Evolutionary conservation across 208 protist genomes (phyloP), one percentile per base, ranked within the genome.

Genomic region (Leishmania lainsoni): DNA sequence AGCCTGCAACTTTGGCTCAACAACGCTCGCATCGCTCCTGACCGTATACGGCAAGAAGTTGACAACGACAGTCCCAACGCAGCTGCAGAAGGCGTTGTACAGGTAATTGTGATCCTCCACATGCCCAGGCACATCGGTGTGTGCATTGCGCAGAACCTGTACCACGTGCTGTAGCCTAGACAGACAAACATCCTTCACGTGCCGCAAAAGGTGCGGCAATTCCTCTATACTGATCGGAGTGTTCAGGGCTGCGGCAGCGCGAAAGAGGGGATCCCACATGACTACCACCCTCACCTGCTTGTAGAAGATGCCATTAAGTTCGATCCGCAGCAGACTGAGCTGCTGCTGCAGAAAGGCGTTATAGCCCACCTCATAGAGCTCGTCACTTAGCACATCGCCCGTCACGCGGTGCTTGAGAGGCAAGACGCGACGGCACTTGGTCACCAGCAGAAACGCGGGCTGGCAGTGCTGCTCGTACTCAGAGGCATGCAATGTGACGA

Each of bases 231-330:
- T 52, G 26, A 90, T 74, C 2, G 61, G 51, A 12, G 63, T 79
- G 17, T 58, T 52, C 39, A 87, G 59, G 42, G 39, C 39, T 29
- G 81, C 77, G 12, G 93, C 76, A 9, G 79, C 80, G 70, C 78
- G 56, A 79, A 89, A 89, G 52, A 97, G 84, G 66, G 81, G 87
- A 58, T 84, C 86, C 93, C 93, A 97, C 75, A 89, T 87, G 71
- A 97, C 83, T 45, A 87, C 81, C 1, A 97, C 92, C 49, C 84
- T 79, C 35, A 92, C 80, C 54, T 89, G 81, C 56, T 85, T 84
- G 54, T 89, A 71, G 61, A 94, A 88, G 32, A 89, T 87, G 39
- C 78, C 75, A 59, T 86, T 82, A 45, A 96, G 72, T 35, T 83
- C 70, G 9, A 80, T 68, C 32, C 87, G 89, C 56, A 88, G 81